These are phyloP conservation scores for Prunella vulgaris DNA, from an alignment of 257 asterid genomes.

Conservation along the genomic window DNA sequence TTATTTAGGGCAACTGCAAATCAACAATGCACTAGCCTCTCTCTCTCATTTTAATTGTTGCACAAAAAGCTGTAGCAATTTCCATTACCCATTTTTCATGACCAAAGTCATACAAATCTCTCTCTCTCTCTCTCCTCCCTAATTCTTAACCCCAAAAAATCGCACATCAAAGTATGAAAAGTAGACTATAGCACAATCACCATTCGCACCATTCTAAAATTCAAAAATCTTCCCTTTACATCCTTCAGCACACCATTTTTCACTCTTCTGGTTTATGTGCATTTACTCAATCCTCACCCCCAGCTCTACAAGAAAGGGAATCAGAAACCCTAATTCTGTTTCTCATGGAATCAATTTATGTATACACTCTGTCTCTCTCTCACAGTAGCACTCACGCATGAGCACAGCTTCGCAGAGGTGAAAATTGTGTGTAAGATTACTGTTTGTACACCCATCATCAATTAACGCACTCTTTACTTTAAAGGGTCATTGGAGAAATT, in stretches of 20 bases:
- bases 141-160: not conserved
- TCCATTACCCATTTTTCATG: not conserved
- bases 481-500: slow-evolving; percentile 22
- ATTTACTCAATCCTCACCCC: slow-evolving; percentile 19
- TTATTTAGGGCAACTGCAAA: not conserved
- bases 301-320: not conserved
- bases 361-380: not conserved
- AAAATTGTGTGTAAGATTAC: slow-evolving; percentile 19
- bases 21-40: not conserved
- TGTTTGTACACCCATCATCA: slow-evolving; percentile 12
- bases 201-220: slow-evolving; percentile 15
- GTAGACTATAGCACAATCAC: not conserved
- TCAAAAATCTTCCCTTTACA: slow-evolving; percentile 34
- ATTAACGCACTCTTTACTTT: slow-evolving; percentile 12
- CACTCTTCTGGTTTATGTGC: slow-evolving; percentile 12
- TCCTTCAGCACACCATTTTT: slow-evolving; percentile 33
- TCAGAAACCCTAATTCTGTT: slow-evolving; percentile 30
- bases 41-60: not conserved
- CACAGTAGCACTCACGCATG: not conserved
- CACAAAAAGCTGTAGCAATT: not conserved
- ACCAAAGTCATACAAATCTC: not conserved
- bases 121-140: not conserved
- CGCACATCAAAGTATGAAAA: not conserved
- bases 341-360: slow-evolving; percentile 10
- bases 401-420: slow-evolving; percentile 1